Evolutionary conservation across 495 filamentous ascomycete species (phyloP).

Genomic region (Penicillium lagena): DNA sequence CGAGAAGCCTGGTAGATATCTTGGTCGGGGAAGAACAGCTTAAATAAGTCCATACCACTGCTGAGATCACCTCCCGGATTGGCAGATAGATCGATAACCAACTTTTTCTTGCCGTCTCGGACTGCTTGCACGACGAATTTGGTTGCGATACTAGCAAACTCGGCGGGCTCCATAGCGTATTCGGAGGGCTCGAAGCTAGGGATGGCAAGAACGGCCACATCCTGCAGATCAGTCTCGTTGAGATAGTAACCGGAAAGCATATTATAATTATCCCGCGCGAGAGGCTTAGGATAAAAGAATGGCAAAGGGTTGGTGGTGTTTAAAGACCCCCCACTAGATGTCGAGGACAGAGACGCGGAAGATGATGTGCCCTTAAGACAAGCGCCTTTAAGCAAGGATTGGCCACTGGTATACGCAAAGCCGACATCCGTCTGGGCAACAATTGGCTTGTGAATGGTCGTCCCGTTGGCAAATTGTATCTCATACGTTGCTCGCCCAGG

Average conservation of each 20-base stretch:
- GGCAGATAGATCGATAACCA: conserved; percentile 47
- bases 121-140: conserved; percentile 35
- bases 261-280: conserved; percentile 1
- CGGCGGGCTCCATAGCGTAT: conserved; percentile 7
- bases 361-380: too few species aligned
- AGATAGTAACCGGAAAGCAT: conserved; percentile 36
- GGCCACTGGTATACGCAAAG: neutral
- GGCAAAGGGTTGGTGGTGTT: neutral
- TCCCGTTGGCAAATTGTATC: neutral
- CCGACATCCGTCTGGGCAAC: too few species aligned
- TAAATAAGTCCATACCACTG: conserved; percentile 42
- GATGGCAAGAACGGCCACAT: conserved; percentile 41
- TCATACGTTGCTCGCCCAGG: too few species aligned
- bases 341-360: too few species aligned
- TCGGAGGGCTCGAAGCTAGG: conserved; percentile 28
- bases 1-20: conserved; percentile 36
- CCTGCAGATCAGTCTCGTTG: conserved; percentile 6
- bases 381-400: neutral
- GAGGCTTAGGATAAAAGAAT: conserved; percentile 4
- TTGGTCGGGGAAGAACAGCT: conserved; percentile 45
- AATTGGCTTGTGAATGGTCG: neutral
- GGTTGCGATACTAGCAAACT: conserved; percentile 29
- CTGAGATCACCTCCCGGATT: conserved; percentile 37
- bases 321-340: neutral
- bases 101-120: conserved; percentile 27